These are phyloP conservation scores for Mycena vitilis DNA, from an alignment of 768 basidiomycete species.

Conservation along the genomic window DNA sequence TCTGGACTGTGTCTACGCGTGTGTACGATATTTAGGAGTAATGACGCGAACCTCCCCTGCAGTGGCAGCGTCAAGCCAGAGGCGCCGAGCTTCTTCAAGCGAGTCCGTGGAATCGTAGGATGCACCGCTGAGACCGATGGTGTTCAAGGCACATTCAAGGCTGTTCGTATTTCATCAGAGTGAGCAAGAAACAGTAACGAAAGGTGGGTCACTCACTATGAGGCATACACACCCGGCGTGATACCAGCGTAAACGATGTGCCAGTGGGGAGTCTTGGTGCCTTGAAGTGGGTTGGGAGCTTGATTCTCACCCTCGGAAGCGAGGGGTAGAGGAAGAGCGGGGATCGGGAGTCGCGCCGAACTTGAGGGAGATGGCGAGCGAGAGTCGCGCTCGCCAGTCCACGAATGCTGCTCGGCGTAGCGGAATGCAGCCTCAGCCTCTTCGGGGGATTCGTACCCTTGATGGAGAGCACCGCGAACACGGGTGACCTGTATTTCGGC, in stretches of 20 bases:
- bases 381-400: background rate
- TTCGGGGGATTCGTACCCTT: background rate
- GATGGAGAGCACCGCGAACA: background rate
- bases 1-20: too few relatives aligned
- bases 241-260: slow-evolving; percentile 1
- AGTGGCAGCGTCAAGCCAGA: background rate
- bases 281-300: background rate
- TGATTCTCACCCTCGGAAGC: background rate
- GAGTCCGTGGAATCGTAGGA: background rate
- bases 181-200: too few relatives aligned
- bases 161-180: background rate
- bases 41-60: background rate
- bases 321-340: background rate
- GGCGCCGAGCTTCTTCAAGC: background rate
- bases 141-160: background rate
- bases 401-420: background rate
- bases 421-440: background rate
- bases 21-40: background rate
- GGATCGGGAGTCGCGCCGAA: too few relatives aligned
- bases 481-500: background rate
- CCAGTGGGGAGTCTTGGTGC: background rate
- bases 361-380: background rate
- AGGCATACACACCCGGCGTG: background rate
- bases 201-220: background rate
- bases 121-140: background rate